Conservation (phyloP, 2,329 filamentous ascomycete genomes). For the Xylaria sp. region DNA sequence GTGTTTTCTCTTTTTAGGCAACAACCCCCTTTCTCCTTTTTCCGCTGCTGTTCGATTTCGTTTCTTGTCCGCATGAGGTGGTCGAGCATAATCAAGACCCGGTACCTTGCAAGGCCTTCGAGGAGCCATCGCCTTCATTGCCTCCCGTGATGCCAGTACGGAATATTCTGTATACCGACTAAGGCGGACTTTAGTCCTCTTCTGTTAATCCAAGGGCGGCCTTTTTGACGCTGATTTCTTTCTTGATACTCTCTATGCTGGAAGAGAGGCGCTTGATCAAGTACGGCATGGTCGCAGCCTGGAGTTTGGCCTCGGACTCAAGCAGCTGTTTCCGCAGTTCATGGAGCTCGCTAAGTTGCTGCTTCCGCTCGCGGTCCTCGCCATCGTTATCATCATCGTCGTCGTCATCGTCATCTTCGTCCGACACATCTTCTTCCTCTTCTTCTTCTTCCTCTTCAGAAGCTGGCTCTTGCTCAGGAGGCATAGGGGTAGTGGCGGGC, state of each 20-base stretch:
- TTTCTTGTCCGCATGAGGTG: too few species aligned
- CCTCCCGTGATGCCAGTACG: background rate
- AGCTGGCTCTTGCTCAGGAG: conserved; percentile 40
- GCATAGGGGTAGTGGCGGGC: conserved; percentile 41
- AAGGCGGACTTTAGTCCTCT: conserved; percentile 26
- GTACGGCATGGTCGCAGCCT: conserved; percentile 42
- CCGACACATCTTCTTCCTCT: conserved; percentile 40
- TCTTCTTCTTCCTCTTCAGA: conserved; percentile 40
- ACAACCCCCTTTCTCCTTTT: too few species aligned
- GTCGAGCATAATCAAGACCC: too few species aligned
- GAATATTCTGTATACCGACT: conserved; percentile 1
- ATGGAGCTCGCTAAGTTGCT: conserved; percentile 50
- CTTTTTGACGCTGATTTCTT: conserved; percentile 36
- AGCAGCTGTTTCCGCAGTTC: conserved; percentile 40
- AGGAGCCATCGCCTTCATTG: background rate
- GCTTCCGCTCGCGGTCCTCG: conserved; percentile 49
- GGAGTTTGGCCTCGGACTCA: conserved; percentile 41
- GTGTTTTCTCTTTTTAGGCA: too few species aligned
- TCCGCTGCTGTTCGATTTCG: too few species aligned
- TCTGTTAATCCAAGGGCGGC: conserved; percentile 30
- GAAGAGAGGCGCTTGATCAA: conserved; percentile 46
- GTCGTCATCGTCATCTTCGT: conserved; percentile 48
- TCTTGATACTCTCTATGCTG: conserved; percentile 43
- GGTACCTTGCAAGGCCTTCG: too few species aligned
- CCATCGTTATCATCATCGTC: conserved; percentile 52